These are phyloP conservation scores for Mortierella sp. DNA, from an alignment of 371 early-diverging fungal species.

Conservation along the genomic window DNA sequence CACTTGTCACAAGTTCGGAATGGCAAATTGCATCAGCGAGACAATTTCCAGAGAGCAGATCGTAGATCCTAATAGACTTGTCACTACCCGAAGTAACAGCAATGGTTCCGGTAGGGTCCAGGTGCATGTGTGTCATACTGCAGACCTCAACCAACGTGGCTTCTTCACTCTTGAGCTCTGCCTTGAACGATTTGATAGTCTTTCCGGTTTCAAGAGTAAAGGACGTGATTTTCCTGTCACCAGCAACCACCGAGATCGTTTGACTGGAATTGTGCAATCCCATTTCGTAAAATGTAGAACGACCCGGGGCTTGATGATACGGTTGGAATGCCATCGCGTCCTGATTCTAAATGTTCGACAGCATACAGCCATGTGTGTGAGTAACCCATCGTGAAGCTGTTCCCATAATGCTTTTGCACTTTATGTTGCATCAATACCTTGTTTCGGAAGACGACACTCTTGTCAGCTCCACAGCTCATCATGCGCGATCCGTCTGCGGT, in stretches of 20 bases:
- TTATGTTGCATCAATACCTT: constrained; percentile 39
- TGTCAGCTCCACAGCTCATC: constrained; percentile 88
- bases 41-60: constrained; percentile 72
- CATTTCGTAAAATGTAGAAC: constrained; percentile 83
- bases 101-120: constrained; percentile 81
- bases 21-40: constrained; percentile 76
- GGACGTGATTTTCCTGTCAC: constrained; percentile 75
- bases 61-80: constrained; percentile 79
- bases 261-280: constrained; percentile 69
- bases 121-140: constrained; percentile 69
- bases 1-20: constrained; percentile 81
- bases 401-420: too few relatives aligned
- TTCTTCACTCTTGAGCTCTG: constrained; percentile 63
- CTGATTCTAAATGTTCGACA: constrained; percentile 36
- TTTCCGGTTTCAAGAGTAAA: constrained; percentile 77
- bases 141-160: constrained; percentile 64
- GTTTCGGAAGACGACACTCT: constrained; percentile 82
- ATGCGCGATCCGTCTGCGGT: constrained; percentile 69
- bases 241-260: constrained; percentile 71
- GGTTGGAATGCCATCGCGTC: constrained; percentile 38
- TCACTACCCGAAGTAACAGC: constrained; percentile 80
- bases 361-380: too few relatives aligned
- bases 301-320: constrained; percentile 78
- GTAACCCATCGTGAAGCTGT: too few relatives aligned
- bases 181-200: constrained; percentile 67